Evolutionary conservation across 441 rosid species (phyloP).

Genomic region (Flueggea neowawraea): DNA sequence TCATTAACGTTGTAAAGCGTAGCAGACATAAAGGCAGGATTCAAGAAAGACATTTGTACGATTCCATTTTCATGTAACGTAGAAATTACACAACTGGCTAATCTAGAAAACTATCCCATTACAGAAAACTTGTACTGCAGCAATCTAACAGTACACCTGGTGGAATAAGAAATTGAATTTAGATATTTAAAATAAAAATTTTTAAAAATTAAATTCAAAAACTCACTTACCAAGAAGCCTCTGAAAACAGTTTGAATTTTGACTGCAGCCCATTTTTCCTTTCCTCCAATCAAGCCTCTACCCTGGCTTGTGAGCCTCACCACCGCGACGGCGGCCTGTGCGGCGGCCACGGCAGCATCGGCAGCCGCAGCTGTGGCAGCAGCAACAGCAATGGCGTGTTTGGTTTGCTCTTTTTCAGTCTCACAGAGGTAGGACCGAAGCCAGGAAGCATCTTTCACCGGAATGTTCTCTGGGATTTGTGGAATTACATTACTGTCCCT

Average conservation of each 20-base stretch:
- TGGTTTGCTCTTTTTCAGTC: slow-evolving; percentile 77
- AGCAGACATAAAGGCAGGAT: no score
- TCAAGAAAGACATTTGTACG: no score
- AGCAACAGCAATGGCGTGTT: slow-evolving; percentile 92
- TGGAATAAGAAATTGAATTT: no score
- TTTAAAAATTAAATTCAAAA: not conserved
- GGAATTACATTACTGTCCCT: slow-evolving; percentile 16
- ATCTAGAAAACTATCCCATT: no score
- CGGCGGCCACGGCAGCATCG: slow-evolving; percentile 78
- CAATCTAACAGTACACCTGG: no score
- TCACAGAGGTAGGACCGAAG: slow-evolving; percentile 61
- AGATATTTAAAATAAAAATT: slow-evolving; percentile 3
- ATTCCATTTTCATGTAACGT: no score
- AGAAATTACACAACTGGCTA: no score
- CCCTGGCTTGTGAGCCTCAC: slow-evolving; percentile 27
- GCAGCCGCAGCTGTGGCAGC: slow-evolving; percentile 37
- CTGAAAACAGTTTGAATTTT: slow-evolving; percentile 29
- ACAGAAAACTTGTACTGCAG: no score
- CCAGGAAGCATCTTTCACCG: slow-evolving; percentile 48
- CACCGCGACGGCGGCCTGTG: slow-evolving; percentile 36
- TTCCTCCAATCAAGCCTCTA: slow-evolving; percentile 21
- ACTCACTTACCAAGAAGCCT: slow-evolving; percentile 50
- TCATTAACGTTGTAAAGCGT: slow-evolving; percentile 3
- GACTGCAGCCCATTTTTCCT: slow-evolving; percentile 22
- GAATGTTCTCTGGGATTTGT: slow-evolving; percentile 22